Base-by-base conservation (phyloP, 306 rosid genomes). In the Benincasa hispida region DNA sequence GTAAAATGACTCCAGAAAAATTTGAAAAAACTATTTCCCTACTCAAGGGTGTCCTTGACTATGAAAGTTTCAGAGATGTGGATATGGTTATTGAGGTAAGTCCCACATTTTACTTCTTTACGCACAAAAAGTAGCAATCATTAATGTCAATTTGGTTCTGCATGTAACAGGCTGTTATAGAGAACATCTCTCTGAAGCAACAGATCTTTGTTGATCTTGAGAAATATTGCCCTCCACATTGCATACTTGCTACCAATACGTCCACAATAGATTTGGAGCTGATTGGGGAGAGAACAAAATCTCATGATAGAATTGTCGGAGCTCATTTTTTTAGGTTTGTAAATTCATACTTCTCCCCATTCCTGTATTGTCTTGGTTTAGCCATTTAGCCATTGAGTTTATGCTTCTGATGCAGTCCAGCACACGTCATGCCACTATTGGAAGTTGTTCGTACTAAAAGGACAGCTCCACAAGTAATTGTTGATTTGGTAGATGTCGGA, bases 11-110 rank as follows among this genome's bases (percentile, higher is more conserved):
- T 14, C 84, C 74, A 81, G 92, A 92, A 84, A 90, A 84, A 82
- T 88, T 90, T 83, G 98, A 90, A 35, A 90, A 83, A 74, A 70
- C 90, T 25, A 2, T 86, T 30, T 87, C 92, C 84, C 96, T 94
- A 80, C 90, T 95, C 61, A 83, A 84, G 85, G 99, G 99, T 70
- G 77, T 78, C 47, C 84, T 90, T 67, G 92, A 90, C 81, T 95
- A 86, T 74, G 90, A 90, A 81, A 86, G 88, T 85, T 90, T 92
- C 76, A 83, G 78, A 83, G 97, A 95, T 75, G 99, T 95, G 74
- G 98, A 94, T 88, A 79, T 94, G 91, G 98, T 92, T 80, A 94
- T 94, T 68, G 99, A 94, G 99, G 99, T 92, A 77, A 47, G 77
- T 81, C n/a, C 0, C 2, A 50, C 18, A 14, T 56, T 61, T 74